Percentiles rank a stretch among this genome's conserved stretches.
phyloP scores from a whole-genome alignment of 768 basidiomycete species.

The Pleurotus giganteus region DNA sequence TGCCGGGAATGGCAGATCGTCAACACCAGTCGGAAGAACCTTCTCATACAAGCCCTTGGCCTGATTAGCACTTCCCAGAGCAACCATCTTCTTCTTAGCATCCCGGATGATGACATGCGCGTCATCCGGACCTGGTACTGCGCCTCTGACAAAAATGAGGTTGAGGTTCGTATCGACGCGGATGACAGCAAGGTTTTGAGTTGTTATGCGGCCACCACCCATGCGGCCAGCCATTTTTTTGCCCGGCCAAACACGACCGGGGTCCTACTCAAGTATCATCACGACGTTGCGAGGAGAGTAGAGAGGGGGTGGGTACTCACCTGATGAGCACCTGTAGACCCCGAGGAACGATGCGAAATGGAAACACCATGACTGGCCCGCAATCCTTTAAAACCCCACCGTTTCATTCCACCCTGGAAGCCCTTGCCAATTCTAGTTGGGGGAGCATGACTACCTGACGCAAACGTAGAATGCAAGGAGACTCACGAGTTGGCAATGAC shows the following conservation, averaged over 20 bases:
- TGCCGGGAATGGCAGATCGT: conserved; percentile 88
- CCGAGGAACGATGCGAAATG: conserved; percentile 87
- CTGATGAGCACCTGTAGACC: conserved; percentile 94
- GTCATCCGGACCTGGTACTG: conserved; percentile 87
- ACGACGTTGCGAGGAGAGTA: neutral
- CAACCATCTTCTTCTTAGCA: conserved; percentile 83
- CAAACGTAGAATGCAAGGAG: neutral
- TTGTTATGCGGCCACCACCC: conserved; percentile 79
- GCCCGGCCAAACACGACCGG: conserved; percentile 93
- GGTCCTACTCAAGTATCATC: conserved; percentile 56
- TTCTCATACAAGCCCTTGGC: conserved; percentile 73
- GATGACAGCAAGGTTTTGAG: conserved; percentile 86
- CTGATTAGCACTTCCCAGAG: conserved; percentile 59
- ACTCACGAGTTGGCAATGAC: conserved; percentile 88
- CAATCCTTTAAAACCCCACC: conserved; percentile 90
- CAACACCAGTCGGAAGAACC: conserved; percentile 78
- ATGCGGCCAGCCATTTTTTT: conserved; percentile 98
- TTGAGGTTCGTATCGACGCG: conserved; percentile 85
- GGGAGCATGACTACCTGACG: neutral
- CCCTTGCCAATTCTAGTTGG: conserved; percentile 89
- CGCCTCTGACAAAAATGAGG: conserved; percentile 89
- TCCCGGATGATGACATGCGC: conserved; percentile 84
- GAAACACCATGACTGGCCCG: conserved; percentile 96
- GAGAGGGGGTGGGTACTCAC: conserved; percentile 33
- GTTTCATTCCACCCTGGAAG: conserved; percentile 96